A percentile compares a stretch with the other conserved stretches of the same genome.
Evolutionary conservation across 768 basidiomycete genomes (phyloP).

Genomic region (Tremella mesenterica): DNA sequence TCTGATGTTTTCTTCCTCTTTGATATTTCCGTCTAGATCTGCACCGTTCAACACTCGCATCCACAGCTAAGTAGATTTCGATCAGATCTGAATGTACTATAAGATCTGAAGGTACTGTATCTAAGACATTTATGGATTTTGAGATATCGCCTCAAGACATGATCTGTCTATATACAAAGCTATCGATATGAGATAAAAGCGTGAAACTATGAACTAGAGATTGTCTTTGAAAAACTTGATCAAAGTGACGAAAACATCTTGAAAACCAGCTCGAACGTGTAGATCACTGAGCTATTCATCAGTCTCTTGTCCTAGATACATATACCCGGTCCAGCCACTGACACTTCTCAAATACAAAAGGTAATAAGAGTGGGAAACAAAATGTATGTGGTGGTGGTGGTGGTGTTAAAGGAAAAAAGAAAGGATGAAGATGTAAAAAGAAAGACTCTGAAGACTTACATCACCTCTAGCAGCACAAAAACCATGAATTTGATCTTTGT

Average conservation of each 20-base stretch:
- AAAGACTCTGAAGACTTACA: slow-evolving; percentile 11
- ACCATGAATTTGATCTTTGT: slow-evolving; percentile 10
- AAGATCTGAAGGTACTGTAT: too few relatives aligned
- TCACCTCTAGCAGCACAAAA: slow-evolving; percentile 13
- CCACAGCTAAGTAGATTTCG: too few relatives aligned
- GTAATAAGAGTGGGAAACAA: too few relatives aligned
- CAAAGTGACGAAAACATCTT: slow-evolving; percentile 7
- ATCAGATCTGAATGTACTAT: too few relatives aligned
- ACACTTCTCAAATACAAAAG: neutral
- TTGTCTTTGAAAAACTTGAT: slow-evolving; percentile 7
- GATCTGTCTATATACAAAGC: neutral
- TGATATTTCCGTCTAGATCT: too few relatives aligned
- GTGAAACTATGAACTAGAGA: too few relatives aligned
- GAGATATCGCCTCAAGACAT: too few relatives aligned
- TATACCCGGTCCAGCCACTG: neutral
- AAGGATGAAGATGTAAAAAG: neutral
- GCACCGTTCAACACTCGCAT: too few relatives aligned
- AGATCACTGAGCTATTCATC: neutral
- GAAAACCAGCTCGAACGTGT: neutral
- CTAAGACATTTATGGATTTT: too few relatives aligned
- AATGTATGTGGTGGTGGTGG: too few relatives aligned
- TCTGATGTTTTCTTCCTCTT: too few relatives aligned
- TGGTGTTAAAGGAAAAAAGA: too few relatives aligned
- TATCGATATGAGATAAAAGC: neutral
- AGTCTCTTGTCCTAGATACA: neutral